phyloP scores from a whole-genome alignment of 2,329 filamentous ascomycete genomes.

The Hortaea sp. region DNA sequence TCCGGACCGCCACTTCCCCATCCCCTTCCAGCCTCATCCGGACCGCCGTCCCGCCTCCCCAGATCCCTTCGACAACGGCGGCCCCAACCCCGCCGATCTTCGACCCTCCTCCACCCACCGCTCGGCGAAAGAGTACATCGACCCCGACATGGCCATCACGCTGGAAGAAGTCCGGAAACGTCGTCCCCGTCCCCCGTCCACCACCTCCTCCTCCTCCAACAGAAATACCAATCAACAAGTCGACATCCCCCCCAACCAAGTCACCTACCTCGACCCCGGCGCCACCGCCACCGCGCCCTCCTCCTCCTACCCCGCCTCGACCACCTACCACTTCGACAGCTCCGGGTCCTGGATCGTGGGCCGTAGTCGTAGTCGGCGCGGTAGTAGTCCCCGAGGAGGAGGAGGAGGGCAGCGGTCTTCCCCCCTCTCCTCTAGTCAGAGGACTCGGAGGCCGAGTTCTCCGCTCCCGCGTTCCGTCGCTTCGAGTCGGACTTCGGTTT shows the following conservation, averaged over 20 bases:
- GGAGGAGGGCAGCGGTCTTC: too few species aligned
- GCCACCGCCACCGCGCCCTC: constrained; percentile 33
- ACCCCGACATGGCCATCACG: constrained; percentile 34
- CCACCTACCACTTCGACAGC: constrained; percentile 34
- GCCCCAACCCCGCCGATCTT: constrained; percentile 6
- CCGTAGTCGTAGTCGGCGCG: constrained; percentile 20
- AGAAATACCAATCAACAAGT: constrained; percentile 3
- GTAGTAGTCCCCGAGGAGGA: too few species aligned
- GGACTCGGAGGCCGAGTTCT: constrained; percentile 16
- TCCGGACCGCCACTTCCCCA: constrained; percentile 4
- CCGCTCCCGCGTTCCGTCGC: constrained; percentile 22
- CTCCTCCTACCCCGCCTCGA: constrained; percentile 31
- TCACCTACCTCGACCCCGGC: constrained; percentile 24
- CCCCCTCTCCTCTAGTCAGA: constrained; percentile 25
- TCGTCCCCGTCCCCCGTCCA: not conserved
- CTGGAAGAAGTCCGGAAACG: constrained; percentile 30
- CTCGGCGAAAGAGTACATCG: constrained; percentile 38
- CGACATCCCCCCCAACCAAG: constrained; percentile 14
- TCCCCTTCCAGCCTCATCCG: constrained; percentile 1
- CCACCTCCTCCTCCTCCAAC: not conserved
- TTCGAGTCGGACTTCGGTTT: constrained; percentile 19
- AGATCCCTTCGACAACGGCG: constrained; percentile 1
- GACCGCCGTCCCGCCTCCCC: not conserved
- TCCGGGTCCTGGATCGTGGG: constrained; percentile 36
- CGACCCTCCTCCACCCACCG: constrained; percentile 28